These are phyloP conservation scores for slime mould (Dictyostelium discoideum) DNA, from an alignment of 78 protist species.

Conservation along the genomic window DNA sequence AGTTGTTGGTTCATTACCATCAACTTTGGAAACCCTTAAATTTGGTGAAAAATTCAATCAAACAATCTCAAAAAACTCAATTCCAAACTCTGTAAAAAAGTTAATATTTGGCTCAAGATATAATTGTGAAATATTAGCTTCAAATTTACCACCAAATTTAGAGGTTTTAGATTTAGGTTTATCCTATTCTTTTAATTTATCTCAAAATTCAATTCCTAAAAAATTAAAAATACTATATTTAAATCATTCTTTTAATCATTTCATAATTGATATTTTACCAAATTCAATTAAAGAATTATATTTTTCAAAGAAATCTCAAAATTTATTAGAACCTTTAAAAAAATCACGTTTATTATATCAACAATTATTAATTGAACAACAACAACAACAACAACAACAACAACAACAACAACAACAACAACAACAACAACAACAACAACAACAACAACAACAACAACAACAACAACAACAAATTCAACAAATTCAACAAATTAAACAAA, in stretches of 20 bases:
- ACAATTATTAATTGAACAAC: neutral
- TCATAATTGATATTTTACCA: neutral
- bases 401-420: neutral
- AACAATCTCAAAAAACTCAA: neutral
- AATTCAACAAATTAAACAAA: neutral
- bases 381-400: neutral
- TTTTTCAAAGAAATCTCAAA: neutral
- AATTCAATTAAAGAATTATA: neutral
- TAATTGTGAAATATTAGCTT: neutral
- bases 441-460: neutral
- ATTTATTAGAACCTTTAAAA: neutral
- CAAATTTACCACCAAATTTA: neutral
- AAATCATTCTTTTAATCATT: neutral
- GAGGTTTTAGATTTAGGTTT: neutral
- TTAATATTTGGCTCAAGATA: neutral
- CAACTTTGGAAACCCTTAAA: neutral
- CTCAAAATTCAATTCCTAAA: neutral
- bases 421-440: neutral
- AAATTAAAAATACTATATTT: neutral
- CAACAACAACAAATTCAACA: neutral
- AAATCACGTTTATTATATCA: neutral
- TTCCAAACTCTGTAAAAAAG: neutral
- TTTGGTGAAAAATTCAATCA: constrained; percentile 7
- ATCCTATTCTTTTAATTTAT: neutral
- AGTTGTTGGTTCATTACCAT: neutral